phyloP scores from a whole-genome alignment of 805 yeast genomes.

The Wilhelminamyces savonicus region DNA sequence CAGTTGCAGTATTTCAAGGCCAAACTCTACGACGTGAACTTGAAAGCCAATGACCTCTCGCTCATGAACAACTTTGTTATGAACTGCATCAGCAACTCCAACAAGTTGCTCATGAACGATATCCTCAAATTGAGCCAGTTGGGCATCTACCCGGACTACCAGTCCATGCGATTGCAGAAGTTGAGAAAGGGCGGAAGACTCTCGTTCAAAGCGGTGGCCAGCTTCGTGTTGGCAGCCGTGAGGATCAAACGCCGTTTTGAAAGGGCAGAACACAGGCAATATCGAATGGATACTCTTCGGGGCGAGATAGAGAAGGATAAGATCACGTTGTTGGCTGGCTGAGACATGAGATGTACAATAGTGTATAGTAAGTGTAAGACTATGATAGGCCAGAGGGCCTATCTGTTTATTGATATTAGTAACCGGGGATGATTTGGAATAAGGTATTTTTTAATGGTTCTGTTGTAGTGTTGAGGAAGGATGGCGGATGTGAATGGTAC shows the following conservation, averaged over 20 bases:
- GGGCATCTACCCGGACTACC: slow-evolving; percentile 30
- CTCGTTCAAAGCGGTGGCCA: slow-evolving; percentile 28
- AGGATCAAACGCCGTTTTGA: slow-evolving; percentile 24
- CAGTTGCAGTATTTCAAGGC: slow-evolving; percentile 43
- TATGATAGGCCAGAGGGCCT: background rate
- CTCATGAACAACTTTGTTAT: slow-evolving; percentile 27
- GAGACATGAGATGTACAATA: background rate
- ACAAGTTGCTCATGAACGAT: slow-evolving; percentile 18
- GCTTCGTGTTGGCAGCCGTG: slow-evolving; percentile 31
- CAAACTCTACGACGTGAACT: slow-evolving; percentile 38
- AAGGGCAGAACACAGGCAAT: slow-evolving; percentile 19
- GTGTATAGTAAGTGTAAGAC: background rate
- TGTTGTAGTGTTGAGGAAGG: background rate
- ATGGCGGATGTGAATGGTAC: background rate
- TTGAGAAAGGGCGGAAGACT: slow-evolving; percentile 11
- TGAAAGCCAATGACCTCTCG: slow-evolving; percentile 27
- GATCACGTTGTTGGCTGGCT: slow-evolving; percentile 7
- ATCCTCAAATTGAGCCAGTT: slow-evolving; percentile 19
- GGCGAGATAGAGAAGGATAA: slow-evolving; percentile 25
- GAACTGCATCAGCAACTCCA: slow-evolving; percentile 22
- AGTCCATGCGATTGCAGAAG: slow-evolving; percentile 7
- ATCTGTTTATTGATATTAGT: background rate
- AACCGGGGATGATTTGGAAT: slow-evolving; percentile 1
- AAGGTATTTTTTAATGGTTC: background rate
- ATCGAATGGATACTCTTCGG: slow-evolving; percentile 20